phyloP scores from a whole-genome alignment of 2,329 filamentous ascomycete species.

The Rutstroemia sp. region DNA sequence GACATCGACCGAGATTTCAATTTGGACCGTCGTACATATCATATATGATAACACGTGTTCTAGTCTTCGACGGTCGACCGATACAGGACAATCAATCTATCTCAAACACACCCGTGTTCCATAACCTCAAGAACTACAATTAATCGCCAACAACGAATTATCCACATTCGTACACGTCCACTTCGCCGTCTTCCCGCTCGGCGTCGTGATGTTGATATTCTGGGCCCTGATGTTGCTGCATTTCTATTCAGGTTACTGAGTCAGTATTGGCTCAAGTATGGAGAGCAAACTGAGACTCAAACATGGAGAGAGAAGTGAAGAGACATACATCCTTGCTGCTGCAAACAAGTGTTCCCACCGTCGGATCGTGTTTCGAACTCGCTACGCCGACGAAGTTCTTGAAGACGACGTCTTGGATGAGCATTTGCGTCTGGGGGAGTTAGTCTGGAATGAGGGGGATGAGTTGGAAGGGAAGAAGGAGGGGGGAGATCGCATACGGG shows the following conservation, averaged over 20 bases:
- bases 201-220: conserved; percentile 39
- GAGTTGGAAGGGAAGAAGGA: no score
- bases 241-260: conserved; percentile 25
- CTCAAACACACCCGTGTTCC: background rate
- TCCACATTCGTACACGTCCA: conserved; percentile 38
- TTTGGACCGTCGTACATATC: no score
- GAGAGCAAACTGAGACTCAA: no score
- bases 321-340: conserved; percentile 33
- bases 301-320: background rate
- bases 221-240: conserved; percentile 39
- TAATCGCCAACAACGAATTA: conserved; percentile 12
- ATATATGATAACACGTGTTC: no score
- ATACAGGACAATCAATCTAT: no score
- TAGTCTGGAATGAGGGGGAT: no score
- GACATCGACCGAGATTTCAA: no score
- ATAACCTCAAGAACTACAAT: background rate
- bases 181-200: conserved; percentile 34
- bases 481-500: conserved; percentile 35
- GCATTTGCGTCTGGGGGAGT: conserved; percentile 30
- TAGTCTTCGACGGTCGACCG: no score
- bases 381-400: conserved; percentile 30
- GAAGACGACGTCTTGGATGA: conserved; percentile 46
- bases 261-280: background rate
- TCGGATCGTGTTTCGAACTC: conserved; percentile 38
- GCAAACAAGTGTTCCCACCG: conserved; percentile 38